These are phyloP conservation scores for Dentipellis sp. DNA, from an alignment of 768 basidiomycete genomes.

Conservation along the genomic window DNA sequence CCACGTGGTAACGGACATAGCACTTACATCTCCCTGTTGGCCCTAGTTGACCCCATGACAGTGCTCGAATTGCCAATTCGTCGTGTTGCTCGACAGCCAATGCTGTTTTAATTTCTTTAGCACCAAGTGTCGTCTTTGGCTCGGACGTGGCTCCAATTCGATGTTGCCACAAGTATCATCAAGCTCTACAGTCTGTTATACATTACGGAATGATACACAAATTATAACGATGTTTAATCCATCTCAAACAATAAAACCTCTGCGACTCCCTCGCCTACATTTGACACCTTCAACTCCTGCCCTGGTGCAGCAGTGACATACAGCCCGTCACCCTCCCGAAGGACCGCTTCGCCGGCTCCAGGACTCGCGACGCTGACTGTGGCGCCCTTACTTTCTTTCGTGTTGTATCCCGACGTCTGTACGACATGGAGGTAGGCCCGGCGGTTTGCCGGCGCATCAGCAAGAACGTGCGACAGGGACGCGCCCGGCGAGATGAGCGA, in stretches of 20 bases:
- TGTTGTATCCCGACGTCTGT: slow-evolving; percentile 77
- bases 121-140: too few species aligned
- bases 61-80: too few species aligned
- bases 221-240: slow-evolving; percentile 21
- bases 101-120: too few species aligned
- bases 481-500: slow-evolving; percentile 52
- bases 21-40: too few species aligned
- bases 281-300: slow-evolving; percentile 43
- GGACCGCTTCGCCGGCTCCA: slow-evolving; percentile 32
- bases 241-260: slow-evolving; percentile 80
- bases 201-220: too few species aligned
- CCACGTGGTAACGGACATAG: too few species aligned
- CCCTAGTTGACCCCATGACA: too few species aligned
- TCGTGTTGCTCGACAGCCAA: too few species aligned
- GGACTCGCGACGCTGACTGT: slow-evolving; percentile 41
- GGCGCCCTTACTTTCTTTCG: slow-evolving; percentile 45
- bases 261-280: slow-evolving; percentile 52
- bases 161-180: too few species aligned
- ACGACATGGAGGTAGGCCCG: slow-evolving; percentile 82
- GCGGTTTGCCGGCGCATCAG: slow-evolving; percentile 15
- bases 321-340: slow-evolving; percentile 84
- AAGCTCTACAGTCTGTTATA: too few species aligned
- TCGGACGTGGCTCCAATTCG: too few species aligned
- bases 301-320: slow-evolving; percentile 50
- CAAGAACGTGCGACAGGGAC: slow-evolving; percentile 35